These are phyloP conservation scores for cucumber (Cucumis sativus) DNA, from an alignment of 306 rosid genomes.

Conservation along the genomic window Cucumber_9930_V3 NC_026657.2:3999001-3999500, in stretches of 20 bases:
- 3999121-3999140: conserved; percentile 40
- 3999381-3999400: conserved; percentile 41
- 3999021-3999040: conserved; percentile 97
- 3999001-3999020: conserved; percentile 99
- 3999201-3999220: conserved; percentile 54
- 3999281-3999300: conserved; percentile 87
- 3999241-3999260: conserved; percentile 66
- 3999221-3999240: conserved; percentile 42
- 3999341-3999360: conserved; percentile 49
- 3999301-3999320: conserved; percentile 27
- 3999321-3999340: conserved; percentile 49
- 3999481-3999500: conserved; percentile 35
- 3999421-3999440: conserved; percentile 41
- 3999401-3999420: conserved; percentile 45
- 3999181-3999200: conserved; percentile 25
- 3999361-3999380: conserved; percentile 63
- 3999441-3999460: conserved; percentile 57
- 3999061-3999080: conserved; percentile 77
- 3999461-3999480: conserved; percentile 38
- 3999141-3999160: conserved; percentile 35
- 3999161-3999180: conserved; percentile 30
- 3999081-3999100: conserved; percentile 46
- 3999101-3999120: conserved; percentile 43
- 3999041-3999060: conserved; percentile 87
- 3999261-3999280: conserved; percentile 83